Conservation (phyloP, 805 yeast genomes). For the Torulaspora quercuum region DNA sequence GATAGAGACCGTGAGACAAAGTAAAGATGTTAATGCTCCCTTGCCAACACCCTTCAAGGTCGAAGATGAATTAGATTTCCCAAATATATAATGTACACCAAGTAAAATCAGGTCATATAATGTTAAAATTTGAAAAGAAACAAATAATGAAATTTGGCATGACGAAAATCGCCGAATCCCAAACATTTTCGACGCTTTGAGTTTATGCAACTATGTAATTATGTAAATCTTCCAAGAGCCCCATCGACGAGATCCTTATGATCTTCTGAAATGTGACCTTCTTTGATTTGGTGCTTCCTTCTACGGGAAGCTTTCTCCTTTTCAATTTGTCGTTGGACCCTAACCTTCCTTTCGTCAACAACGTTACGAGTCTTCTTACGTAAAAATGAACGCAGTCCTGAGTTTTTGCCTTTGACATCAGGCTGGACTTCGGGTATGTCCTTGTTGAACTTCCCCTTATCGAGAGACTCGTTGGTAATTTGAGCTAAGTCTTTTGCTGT, state of each 20-base stretch:
- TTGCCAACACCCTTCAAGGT: conserved; percentile 36
- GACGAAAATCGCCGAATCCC: too few relatives aligned
- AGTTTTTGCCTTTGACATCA: conserved; percentile 72
- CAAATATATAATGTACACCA: conserved; percentile 13
- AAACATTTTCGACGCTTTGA: too few relatives aligned
- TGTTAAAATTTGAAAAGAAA: conserved; percentile 6
- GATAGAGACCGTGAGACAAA: conserved; percentile 82
- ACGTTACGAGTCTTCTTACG: conserved; percentile 84
- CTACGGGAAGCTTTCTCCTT: conserved; percentile 70
- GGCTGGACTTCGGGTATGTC: conserved; percentile 60
- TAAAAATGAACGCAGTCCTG: conserved; percentile 72
- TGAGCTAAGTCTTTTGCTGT: conserved; percentile 56
- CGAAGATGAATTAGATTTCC: conserved; percentile 31
- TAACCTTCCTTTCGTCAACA: conserved; percentile 76
- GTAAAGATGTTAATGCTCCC: conserved; percentile 69
- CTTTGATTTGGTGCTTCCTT: conserved; percentile 43
- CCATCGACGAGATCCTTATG: conserved; percentile 41
- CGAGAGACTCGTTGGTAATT: conserved; percentile 36
- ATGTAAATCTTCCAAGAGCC: conserved; percentile 40
- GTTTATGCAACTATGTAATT: too few relatives aligned
- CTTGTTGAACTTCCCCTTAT: conserved; percentile 40
- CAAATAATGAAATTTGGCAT: conserved; percentile 2
- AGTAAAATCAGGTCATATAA: conserved; percentile 6
- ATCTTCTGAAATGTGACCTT: conserved; percentile 55
- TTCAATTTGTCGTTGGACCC: conserved; percentile 69